phyloP scores from a whole-genome alignment of 2,329 filamentous ascomycete species.

The Curvularia hawaiiensis region DNA sequence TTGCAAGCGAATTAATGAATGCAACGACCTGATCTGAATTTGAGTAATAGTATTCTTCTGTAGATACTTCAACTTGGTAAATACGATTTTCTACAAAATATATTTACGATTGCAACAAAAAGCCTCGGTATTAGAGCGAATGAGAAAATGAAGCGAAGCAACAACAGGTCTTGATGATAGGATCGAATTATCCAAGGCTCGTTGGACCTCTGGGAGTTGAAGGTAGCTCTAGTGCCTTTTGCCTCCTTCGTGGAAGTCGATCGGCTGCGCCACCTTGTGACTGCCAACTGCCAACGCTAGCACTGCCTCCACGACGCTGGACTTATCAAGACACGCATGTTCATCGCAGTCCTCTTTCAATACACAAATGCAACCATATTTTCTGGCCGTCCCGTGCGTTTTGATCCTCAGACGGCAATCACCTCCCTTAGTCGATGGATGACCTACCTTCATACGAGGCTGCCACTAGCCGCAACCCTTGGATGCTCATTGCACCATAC shows the following conservation, averaged over 20 bases:
- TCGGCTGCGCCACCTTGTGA: not conserved
- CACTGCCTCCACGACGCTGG: conserved; percentile 15
- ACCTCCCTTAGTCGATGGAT: conserved; percentile 52
- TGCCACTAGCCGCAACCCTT: conserved; percentile 60
- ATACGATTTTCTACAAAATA: not conserved
- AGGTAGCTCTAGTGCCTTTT: too few species aligned
- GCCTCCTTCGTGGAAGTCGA: too few species aligned
- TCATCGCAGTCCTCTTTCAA: not conserved
- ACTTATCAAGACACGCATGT: not conserved
- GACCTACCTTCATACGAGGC: conserved; percentile 64
- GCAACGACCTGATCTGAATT: conserved; percentile 2
- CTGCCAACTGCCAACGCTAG: not conserved
- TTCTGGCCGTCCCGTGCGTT: not conserved
- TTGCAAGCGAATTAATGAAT: conserved; percentile 61
- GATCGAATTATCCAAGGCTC: not conserved
- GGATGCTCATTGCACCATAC: conserved; percentile 62
- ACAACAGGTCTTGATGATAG: not conserved
- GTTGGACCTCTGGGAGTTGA: not conserved
- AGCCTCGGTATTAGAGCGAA: not conserved
- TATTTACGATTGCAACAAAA: too few species aligned
- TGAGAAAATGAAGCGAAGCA: not conserved
- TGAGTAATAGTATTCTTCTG: not conserved
- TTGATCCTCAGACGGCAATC: not conserved
- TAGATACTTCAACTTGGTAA: conserved; percentile 6
- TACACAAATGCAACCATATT: not conserved